These are phyloP conservation scores for Tetracladium maxilliforme DNA, from an alignment of 2,329 filamentous ascomycete species.

Conservation along the genomic window DNA sequence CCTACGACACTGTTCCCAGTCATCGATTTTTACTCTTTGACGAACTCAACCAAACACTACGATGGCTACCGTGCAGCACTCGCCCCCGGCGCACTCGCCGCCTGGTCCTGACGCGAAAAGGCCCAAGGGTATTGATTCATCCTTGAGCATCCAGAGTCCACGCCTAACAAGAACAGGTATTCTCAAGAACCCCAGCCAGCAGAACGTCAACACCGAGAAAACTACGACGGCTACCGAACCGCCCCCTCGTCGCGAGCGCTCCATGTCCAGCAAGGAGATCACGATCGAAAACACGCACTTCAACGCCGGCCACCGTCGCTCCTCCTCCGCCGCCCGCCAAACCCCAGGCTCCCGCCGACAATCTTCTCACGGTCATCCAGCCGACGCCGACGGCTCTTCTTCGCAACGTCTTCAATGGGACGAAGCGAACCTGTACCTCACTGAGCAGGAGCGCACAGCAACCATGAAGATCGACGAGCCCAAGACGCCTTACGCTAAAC, in stretches of 20 bases:
- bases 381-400: conserved; percentile 34
- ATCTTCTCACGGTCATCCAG: conserved; percentile 32
- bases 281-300: conserved; percentile 88
- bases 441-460: conserved; percentile 85
- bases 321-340: conserved; percentile 56
- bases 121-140: conserved; percentile 16
- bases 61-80: too few species aligned
- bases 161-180: conserved; percentile 47
- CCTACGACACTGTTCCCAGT: too few species aligned
- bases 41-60: too few species aligned
- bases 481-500: conserved; percentile 89
- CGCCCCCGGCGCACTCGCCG: conserved; percentile 11
- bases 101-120: conserved; percentile 15
- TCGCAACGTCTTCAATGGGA: conserved; percentile 90
- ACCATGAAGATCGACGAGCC: conserved; percentile 99
- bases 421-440: conserved; percentile 92
- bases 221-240: conserved; percentile 17
- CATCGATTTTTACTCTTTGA: too few species aligned
- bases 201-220: conserved; percentile 23
- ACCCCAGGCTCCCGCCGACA: conserved; percentile 52
- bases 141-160: conserved; percentile 1
- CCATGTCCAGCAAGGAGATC: conserved; percentile 65
- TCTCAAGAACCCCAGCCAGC: conserved; percentile 74
- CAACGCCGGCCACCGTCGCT: conserved; percentile 81
- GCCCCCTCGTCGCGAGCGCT: conserved; percentile 12